Evolutionary conservation across 1,284 basidiomycete species (phyloP), one percentile per base, ranked within the genome.

Genomic region (Ustilago crameri): DNA sequence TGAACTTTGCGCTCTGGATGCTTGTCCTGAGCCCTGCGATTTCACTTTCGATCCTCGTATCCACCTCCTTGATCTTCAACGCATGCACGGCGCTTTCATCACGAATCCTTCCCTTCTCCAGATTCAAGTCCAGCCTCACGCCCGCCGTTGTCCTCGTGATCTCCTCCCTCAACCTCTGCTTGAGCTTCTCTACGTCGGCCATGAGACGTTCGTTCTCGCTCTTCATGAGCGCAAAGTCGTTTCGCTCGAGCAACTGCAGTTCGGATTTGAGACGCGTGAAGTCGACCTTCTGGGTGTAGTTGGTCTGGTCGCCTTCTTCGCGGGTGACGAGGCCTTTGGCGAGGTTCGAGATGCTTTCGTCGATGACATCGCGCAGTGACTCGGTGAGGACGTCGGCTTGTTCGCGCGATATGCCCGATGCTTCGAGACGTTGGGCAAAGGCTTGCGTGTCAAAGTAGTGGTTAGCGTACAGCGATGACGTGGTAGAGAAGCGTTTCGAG

Each of bases 191-290:
- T 51, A 98, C 90, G 81, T 99, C 95, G 32, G 89, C 88, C 78
- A 93, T 87, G 18, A 99, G 87, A 20, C 95, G 88, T 84, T 98
- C 95, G 79, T 93, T 97, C 85, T 95, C 93, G 42, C 92, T 90
- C 85, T 95, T 96, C 86, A 98, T 91, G 87, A 94, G 90, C 23
- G 93, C 91, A 51, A 97, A 88, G 82, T 99, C 95, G 80, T 98
- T 98, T 87, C 95, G 95, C 86, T 97, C 95, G 86, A 93, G 92
- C 42, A 98, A 86, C 85, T 97, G 93, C 27, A 98, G 87, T 83
- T 97, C 95, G 17, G 93, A 95, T 85, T 98, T 98, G 74, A 96
- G 90, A 82, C 95, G 91, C 5, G 94, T 92, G 84, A 98, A 98
- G 85, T 98, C 95, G 64, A 98, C 95, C 51, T 83, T 83, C 46